Evolutionary conservation across 192 early-diverging fungal species (phyloP).

Genomic region (Coemansia guatemalensis): DNA sequence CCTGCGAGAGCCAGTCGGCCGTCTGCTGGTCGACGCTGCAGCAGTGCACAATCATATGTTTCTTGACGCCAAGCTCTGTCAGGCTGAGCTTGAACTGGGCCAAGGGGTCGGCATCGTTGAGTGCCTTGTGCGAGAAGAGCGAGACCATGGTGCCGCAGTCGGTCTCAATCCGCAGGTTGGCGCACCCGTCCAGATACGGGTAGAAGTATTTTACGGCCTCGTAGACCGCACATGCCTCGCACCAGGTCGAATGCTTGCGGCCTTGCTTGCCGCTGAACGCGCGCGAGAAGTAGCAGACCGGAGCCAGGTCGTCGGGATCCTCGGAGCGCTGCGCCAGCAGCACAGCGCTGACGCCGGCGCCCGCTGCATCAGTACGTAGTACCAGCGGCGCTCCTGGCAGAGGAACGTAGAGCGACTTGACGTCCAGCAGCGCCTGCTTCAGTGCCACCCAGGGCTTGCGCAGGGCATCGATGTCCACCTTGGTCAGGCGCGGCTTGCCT

Average conservation of each 20-base stretch:
- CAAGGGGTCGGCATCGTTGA: slow-evolving; percentile 6
- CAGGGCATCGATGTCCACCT: slow-evolving; percentile 3
- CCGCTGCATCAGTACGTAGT: slow-evolving; percentile 20
- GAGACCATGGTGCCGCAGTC: slow-evolving; percentile 20
- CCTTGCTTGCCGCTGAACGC: slow-evolving; percentile 20
- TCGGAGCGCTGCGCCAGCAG: slow-evolving; percentile 18
- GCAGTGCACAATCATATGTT: slow-evolving; percentile 12
- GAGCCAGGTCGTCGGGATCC: slow-evolving; percentile 13
- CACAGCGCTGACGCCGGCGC: slow-evolving; percentile 23
- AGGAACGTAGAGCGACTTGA: slow-evolving; percentile 17
- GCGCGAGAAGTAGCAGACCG: slow-evolving; percentile 26
- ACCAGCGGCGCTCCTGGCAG: slow-evolving; percentile 22
- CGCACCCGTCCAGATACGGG: slow-evolving; percentile 24
- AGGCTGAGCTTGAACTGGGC: slow-evolving; percentile 6
- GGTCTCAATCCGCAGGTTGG: slow-evolving; percentile 19
- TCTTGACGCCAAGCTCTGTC: slow-evolving; percentile 11
- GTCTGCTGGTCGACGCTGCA: slow-evolving; percentile 5
- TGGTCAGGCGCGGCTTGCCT: slow-evolving; percentile 6
- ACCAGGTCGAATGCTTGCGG: slow-evolving; percentile 21
- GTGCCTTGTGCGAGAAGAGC: slow-evolving; percentile 4
- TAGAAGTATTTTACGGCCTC: slow-evolving; percentile 28
- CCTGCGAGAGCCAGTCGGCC: slow-evolving; percentile 17
- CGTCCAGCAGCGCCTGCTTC: slow-evolving; percentile 11
- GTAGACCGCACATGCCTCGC: slow-evolving; percentile 19
- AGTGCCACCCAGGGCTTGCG: slow-evolving; percentile 10